Conservation (phyloP, 1,284 basidiomycete species). For the Irpex rosettiformis region DNA sequence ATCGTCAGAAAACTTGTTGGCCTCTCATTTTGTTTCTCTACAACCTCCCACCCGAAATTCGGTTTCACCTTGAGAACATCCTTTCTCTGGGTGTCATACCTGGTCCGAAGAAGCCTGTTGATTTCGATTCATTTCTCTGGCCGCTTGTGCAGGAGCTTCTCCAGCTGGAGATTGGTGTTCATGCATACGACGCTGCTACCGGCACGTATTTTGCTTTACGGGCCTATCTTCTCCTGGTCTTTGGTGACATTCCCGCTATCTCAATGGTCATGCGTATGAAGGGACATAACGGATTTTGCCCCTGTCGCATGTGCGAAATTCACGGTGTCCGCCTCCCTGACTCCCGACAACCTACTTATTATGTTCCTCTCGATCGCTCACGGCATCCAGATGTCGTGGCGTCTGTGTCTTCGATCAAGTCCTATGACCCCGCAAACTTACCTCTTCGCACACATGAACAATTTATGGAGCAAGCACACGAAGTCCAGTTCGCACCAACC, state of each 20-base stretch:
- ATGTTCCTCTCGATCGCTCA: conserved; percentile 31
- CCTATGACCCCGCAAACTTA: conserved; percentile 33
- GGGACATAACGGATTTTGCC: conserved; percentile 40
- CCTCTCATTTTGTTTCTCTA: conserved; percentile 39
- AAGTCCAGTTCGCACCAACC: conserved; percentile 29
- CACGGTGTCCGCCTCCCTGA: conserved; percentile 30
- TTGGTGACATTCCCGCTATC: conserved; percentile 45
- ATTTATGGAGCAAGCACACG: conserved; percentile 30
- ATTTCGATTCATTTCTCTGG: conserved; percentile 40
- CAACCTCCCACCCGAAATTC: too few species aligned
- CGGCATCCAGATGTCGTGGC: conserved; percentile 7
- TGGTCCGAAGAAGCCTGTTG: conserved; percentile 38
- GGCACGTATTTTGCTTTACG: conserved; percentile 28
- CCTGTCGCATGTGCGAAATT: conserved; percentile 44
- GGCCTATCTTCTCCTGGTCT: conserved; percentile 37
- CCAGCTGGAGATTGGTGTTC: conserved; percentile 31
- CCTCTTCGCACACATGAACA: conserved; percentile 34
- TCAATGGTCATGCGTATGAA: conserved; percentile 43
- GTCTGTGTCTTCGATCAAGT: conserved; percentile 1
- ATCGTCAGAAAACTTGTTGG: conserved; percentile 35
- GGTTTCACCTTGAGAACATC: conserved; percentile 28
- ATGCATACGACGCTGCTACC: conserved; percentile 28
- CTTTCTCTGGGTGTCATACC: conserved; percentile 37
- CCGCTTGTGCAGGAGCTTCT: conserved; percentile 35
- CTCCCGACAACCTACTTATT: conserved; percentile 23